Evolutionary conservation across 2,329 filamentous ascomycete species (phyloP), one percentile per base, ranked within the genome.

Genomic region (Colletotrichum scovillei): DNA sequence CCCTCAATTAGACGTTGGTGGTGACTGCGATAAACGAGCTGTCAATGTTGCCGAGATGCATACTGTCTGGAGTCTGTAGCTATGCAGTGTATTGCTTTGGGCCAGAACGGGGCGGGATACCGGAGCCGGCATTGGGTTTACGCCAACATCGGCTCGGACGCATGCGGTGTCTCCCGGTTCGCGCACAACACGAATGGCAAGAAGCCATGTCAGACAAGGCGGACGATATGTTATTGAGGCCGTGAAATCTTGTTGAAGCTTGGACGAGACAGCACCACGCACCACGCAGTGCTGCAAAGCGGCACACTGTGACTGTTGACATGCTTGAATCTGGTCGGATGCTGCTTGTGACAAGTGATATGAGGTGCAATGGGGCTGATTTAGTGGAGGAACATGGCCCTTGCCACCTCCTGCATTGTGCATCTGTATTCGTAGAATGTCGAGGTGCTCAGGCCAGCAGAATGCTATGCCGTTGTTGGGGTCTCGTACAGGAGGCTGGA

Each of bases 391-490:
- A 24, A 53, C n/a, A 35, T 30, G 7, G 14, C 46, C 60, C 30
- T 65, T 70, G 28, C 53, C 53, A 69, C 60, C 55, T 70, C 60
- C 59, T 73, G 56, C 60, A 65, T 62, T n/a, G n/a, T 38, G 67
- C 67, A 69, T 58, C 14, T 56, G 35, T 49, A 55, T 26, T 14
- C 38, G 7, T 42, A 19, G 16, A 42, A 19, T 42, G 38, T 19
- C 7, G 7, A 16, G 19, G 32, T 16, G 32, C 3, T 12, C n/a
- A 46, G 19, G 14, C 5, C 38, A 46, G 19, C 24, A 42, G 24
- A 11, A 52, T 32, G 53, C 30, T 11, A 46, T 73, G 59, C 66
- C 30, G 11, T 30, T 73, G 22, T 60, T 12, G 59, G 59, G n/a
- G 7, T n/a, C 24, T 63, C 58, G 53, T 69, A 63, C 58, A 58